Evolutionary conservation across 164 flowering plant genomes (phyloP).

Genomic region (Magnolia changhungtana): DNA sequence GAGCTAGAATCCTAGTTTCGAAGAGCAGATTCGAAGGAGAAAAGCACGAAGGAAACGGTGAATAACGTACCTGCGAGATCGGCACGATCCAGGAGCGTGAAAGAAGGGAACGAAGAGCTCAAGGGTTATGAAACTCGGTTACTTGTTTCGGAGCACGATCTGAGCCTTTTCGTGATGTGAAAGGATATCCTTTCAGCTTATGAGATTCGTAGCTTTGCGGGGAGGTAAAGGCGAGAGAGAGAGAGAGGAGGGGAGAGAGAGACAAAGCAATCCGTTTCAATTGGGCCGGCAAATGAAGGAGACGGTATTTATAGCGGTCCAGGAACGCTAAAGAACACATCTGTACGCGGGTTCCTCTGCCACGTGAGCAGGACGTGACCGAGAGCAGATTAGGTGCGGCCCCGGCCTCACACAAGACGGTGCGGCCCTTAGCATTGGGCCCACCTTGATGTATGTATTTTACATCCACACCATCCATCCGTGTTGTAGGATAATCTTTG

Average conservation of each 20-base stretch:
- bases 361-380: no score
- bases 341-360: no score
- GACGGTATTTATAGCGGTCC: slow-evolving; percentile 8
- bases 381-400: no score
- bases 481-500: no score
- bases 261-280: background rate
- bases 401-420: no score
- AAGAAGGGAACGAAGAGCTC: slow-evolving; percentile 1
- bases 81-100: slow-evolving; percentile 1
- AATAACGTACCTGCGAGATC: background rate
- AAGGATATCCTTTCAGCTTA: background rate
- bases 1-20: background rate
- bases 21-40: background rate
- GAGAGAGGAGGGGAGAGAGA: background rate
- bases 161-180: slow-evolving; percentile 5
- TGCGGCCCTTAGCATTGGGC: no score
- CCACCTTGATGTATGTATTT: no score
- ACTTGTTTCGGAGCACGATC: slow-evolving; percentile 5
- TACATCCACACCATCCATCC: no score
- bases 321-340: background rate
- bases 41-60: background rate
- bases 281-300: background rate
- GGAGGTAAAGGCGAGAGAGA: background rate
- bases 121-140: background rate
- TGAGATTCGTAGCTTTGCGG: slow-evolving; percentile 10